Percentiles rank a stretch among this genome's conserved stretches.
Evolutionary conservation across 2,329 filamentous ascomycete species (phyloP).

Genomic region (Didymella sp.): DNA sequence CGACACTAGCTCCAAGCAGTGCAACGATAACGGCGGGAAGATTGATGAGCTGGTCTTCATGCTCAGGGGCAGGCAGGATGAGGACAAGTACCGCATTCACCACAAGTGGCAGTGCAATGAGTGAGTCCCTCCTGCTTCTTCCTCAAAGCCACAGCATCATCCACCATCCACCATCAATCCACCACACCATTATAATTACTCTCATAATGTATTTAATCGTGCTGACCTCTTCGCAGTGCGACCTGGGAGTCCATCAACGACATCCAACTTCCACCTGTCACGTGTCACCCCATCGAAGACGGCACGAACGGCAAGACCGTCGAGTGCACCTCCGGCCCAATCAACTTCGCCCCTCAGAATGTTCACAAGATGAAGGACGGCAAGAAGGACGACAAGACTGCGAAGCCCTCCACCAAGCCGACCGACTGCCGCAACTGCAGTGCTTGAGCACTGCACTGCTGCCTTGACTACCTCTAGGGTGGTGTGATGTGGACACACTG

Average conservation of each 20-base stretch:
- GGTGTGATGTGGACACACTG: background rate
- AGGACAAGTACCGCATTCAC: slow-evolving; percentile 34
- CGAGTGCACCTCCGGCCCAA: slow-evolving; percentile 18
- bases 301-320: slow-evolving; percentile 5
- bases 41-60: slow-evolving; percentile 32
- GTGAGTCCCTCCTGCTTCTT: slow-evolving; percentile 23
- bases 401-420: background rate
- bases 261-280: slow-evolving; percentile 20
- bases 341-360: slow-evolving; percentile 32
- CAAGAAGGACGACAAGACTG: background rate
- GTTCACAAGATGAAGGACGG: slow-evolving; percentile 21
- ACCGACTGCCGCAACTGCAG: background rate
- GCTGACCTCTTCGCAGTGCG: slow-evolving; percentile 12
- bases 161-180: too few relatives aligned
- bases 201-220: background rate
- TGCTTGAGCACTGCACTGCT: background rate
- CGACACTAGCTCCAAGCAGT: slow-evolving; percentile 29
- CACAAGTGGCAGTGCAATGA: slow-evolving; percentile 41
- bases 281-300: slow-evolving; percentile 15
- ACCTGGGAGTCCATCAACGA: slow-evolving; percentile 33
- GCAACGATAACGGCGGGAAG: slow-evolving; percentile 24
- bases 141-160: too few relatives aligned
- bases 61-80: slow-evolving; percentile 26
- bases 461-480: background rate
- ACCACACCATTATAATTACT: too few relatives aligned